Base-by-base conservation (phyloP, 495 filamentous ascomycete species). In the Penicillium canescens region DNA sequence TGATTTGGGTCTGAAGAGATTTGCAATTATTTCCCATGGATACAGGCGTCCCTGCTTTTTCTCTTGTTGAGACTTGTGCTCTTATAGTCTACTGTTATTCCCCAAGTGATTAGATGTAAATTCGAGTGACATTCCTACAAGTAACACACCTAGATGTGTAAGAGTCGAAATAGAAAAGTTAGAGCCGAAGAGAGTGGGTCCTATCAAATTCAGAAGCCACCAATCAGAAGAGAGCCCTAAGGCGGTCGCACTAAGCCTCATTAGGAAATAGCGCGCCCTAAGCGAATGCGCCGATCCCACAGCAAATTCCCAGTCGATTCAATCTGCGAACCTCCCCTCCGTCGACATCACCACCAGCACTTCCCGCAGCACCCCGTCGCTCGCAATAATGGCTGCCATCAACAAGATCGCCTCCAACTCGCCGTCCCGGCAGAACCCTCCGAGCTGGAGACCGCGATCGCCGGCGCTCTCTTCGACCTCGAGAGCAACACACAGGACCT, bases 331-430 rank as follows among this genome's bases (percentile, higher is more conserved):
- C 53, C 63, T 70, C 56, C 66, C 61, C 60, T 67, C 62, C 59
- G 64, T 55, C 64, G 64, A 67, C 64, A 53, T 50, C 59, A 55
- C 61, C 65, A 68, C 66, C 70, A 73, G 69, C 66, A 72, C 62
- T 61, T 65, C 64, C 49, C 68, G 64, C 61, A 70, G 72, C 65
- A 68, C 63, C 66, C 63, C 70, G 66, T 75, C 64, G 64, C 66
- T 72, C 65, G 73, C 68, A 70, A 76, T 67, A 68, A 82, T 79
- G 74, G 82, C 88, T 80, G 81, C 88, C 69, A 79, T 94, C 75
- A 93, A 93, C 87, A 98, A 98, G 90, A 98, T 98, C 76, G 92
- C 93, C 72, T 76, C 85, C 64, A 98, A 91, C 84, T 96, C 90
- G 82, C 88, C 92, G 41, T 96, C 92, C 72, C 86, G 92, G 80